Evolutionary conservation across 805 yeast species (phyloP).

Genomic region (Ogataea populi-albae): DNA sequence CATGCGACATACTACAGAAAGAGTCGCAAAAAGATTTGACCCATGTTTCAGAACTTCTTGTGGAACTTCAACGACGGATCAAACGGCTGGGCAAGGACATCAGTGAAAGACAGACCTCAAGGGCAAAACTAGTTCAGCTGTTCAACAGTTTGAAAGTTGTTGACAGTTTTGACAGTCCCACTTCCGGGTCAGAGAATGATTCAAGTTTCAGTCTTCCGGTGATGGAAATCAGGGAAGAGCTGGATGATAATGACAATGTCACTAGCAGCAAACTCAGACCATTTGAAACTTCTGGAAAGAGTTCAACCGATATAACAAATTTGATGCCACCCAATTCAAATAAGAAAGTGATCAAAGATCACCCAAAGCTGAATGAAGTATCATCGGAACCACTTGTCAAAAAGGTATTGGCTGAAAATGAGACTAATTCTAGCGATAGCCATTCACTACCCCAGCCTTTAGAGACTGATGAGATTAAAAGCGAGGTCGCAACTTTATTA

Average conservation of each 20-base stretch:
- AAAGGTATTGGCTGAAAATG: too few relatives aligned
- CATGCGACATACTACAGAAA: conserved; percentile 18
- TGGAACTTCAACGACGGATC: conserved; percentile 11
- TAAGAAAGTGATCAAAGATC: too few relatives aligned
- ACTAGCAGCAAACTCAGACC: conserved; percentile 45
- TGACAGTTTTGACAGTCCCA: conserved; percentile 5
- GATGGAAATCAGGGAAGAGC: conserved; percentile 79
- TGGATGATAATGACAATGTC: conserved; percentile 82
- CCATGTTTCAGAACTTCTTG: conserved; percentile 11
- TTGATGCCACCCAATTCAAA: too few relatives aligned
- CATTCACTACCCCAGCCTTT: too few relatives aligned
- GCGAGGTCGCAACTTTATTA: conserved; percentile 32
- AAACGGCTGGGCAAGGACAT: conserved; percentile 35
- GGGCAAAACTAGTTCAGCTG: conserved; percentile 25
- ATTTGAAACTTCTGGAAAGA: too few relatives aligned
- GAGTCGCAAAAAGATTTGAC: conserved; percentile 22
- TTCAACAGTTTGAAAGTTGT: conserved; percentile 26
- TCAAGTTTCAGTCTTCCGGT: too few relatives aligned
- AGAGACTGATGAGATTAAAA: conserved; percentile 26
- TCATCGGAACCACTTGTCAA: not conserved
- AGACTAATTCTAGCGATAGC: too few relatives aligned
- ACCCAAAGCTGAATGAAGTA: too few relatives aligned
- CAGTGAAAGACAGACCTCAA: conserved; percentile 31
- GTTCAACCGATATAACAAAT: too few relatives aligned
- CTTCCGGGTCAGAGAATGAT: conserved; percentile 37